Evolutionary conservation across 2,329 filamentous ascomycete species (phyloP), one percentile per base, ranked within the genome.

Genomic region (Verticillium alfalfae): DNA sequence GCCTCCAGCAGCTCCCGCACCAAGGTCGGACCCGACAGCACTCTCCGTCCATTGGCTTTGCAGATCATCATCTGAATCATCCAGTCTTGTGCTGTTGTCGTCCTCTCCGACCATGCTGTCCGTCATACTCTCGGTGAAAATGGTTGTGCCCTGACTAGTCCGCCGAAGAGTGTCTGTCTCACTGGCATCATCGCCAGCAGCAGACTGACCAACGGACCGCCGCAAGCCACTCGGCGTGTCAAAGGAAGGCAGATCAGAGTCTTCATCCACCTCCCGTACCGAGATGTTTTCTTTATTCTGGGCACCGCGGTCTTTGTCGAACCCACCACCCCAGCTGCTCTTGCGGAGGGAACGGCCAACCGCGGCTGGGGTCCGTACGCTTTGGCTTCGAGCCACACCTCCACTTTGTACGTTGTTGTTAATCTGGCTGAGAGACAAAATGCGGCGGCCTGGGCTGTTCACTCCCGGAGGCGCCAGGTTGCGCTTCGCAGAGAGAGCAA

Each of bases 401-500:
- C 85, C 83, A 8, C 76, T 78, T 6, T 87, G 80, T 38, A 85
- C 80, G 70, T 95, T 94, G 72, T 89, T 88, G 60, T 87, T 91
- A 68, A 98, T 96, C 75, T 97, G 92, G 72, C 90, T 96, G 39
- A 98, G 85, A 58, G 92, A 97, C 63, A 96, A 84, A 69, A 98
- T 97, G 57, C 95, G 88, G 49, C 94, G 85, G 71, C 87, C 83
- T 71, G 88, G 81, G 69, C 85, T 78, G 18, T 79, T 78, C 57
- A 82, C 76, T 18, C 76, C 79, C 2, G 85, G 73, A 61, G 69
- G 74, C 60, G 71, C 76, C 58, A 75, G 78, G 69, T 70, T 84
- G 65, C 81, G 75, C 73, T 82, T 80, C 68, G 84, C 76, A 5
- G 78, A 76, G 64, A 88, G 78, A 2, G 84, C 83, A 70, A 87